Conservation (phyloP, 768 basidiomycete species). For the Russula compacta region DNA sequence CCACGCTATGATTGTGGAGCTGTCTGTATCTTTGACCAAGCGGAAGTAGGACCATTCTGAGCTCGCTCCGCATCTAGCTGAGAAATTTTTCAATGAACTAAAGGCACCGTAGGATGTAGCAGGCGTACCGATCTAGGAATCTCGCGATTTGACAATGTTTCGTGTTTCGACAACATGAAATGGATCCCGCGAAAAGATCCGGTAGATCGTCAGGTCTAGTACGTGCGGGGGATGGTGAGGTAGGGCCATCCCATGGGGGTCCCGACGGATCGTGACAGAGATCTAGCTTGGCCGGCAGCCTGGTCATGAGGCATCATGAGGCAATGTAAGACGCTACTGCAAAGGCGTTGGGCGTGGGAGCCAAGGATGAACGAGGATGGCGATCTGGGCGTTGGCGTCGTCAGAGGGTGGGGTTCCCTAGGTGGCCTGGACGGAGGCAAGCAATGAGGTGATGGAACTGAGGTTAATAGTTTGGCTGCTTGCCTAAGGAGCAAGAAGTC, state of each 20-base stretch:
- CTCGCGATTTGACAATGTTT: slow-evolving; percentile 61
- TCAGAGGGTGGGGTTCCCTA: slow-evolving; percentile 26
- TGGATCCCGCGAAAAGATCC: slow-evolving; percentile 70
- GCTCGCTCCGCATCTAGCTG: background rate
- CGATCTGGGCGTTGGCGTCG: slow-evolving; percentile 38
- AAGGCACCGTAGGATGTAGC: background rate
- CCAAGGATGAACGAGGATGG: slow-evolving; percentile 58
- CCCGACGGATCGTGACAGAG: slow-evolving; percentile 34
- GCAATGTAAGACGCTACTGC: slow-evolving; percentile 69
- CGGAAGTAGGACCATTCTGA: too few relatives aligned
- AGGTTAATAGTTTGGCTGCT: slow-evolving; percentile 69
- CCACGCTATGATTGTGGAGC: slow-evolving; percentile 67
- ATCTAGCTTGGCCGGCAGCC: slow-evolving; percentile 59
- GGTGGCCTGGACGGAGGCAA: slow-evolving; percentile 46
- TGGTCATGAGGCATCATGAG: slow-evolving; percentile 46
- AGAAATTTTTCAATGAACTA: background rate
- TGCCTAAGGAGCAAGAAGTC: slow-evolving; percentile 75
- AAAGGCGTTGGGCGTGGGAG: slow-evolving; percentile 63
- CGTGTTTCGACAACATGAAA: slow-evolving; percentile 76
- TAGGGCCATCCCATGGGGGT: slow-evolving; percentile 18
- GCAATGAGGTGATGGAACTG: slow-evolving; percentile 68
- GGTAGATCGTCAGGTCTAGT: slow-evolving; percentile 19
- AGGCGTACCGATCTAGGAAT: slow-evolving; percentile 65
- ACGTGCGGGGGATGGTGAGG: slow-evolving; percentile 22
- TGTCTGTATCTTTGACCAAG: slow-evolving; percentile 37